A percentile compares a stretch with the other conserved stretches of the same genome.
Evolutionary conservation across 306 rosid species (phyloP).

Genomic region (Rosa chinensis): DNA sequence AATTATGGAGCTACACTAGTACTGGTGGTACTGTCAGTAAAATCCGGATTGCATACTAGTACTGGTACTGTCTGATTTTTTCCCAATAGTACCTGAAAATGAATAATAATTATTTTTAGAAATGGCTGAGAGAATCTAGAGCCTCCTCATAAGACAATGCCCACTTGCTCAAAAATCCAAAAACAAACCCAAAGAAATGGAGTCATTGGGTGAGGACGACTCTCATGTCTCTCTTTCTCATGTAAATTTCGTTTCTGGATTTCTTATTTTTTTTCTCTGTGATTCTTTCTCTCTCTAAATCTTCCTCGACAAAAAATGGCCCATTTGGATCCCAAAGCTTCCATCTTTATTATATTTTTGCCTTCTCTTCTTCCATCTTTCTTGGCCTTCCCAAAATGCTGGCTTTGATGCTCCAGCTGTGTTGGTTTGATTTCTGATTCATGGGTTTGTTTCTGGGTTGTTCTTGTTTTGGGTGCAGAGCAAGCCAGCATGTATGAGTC

Average conservation of each 20-base stretch:
- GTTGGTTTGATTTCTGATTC: conserved; percentile 37
- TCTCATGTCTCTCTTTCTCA: conserved; percentile 53
- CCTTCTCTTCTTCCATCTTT: neutral
- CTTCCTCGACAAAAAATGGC: conserved; percentile 59
- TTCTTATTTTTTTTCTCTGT: conserved; percentile 27
- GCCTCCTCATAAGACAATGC: conserved; percentile 31
- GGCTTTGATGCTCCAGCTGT: conserved; percentile 37
- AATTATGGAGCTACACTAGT: neutral
- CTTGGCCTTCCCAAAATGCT: conserved; percentile 22
- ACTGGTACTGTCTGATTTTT: conserved; percentile 24
- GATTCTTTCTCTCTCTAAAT: conserved; percentile 46
- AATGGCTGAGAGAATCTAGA: conserved; percentile 56
- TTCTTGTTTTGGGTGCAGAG: conserved; percentile 13
- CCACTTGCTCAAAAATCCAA: conserved; percentile 27
- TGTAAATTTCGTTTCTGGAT: conserved; percentile 52
- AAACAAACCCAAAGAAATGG: conserved; percentile 33
- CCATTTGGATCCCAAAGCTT: conserved; percentile 66
- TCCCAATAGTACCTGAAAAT: neutral
- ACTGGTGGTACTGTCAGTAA: neutral
- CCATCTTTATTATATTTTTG: conserved; percentile 35
- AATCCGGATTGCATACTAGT: conserved; percentile 10
- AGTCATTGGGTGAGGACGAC: conserved; percentile 30
- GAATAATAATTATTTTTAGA: neutral
- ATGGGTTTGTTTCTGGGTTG: conserved; percentile 20
- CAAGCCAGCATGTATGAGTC: conserved; percentile 3